Base-by-base conservation (phyloP, 2,329 filamentous ascomycete genomes). In the Aspergillus hiratsukae region DNA sequence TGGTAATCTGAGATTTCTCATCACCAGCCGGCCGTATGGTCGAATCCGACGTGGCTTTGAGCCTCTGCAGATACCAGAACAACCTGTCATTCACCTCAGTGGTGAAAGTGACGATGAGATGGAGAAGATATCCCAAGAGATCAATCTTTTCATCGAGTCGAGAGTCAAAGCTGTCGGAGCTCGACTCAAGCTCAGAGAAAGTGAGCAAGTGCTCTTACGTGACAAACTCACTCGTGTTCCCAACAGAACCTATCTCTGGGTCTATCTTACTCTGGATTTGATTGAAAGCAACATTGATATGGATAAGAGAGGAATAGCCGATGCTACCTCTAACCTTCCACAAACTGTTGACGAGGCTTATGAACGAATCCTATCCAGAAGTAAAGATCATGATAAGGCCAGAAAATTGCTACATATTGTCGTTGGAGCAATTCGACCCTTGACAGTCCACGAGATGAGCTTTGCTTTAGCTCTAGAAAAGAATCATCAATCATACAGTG, bases 171-270 rank as follows among this genome's bases (percentile, higher is more conserved):
- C 61, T 6, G 53, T 53, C 0, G 1, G 54, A 25, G 41, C 6
- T 35, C 43, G 5, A 8, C 1, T 4, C 19, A 23, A 57, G 6
- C 46, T 53, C 23, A 6, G 0, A 5, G 46, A 54, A 1, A 10
- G 19, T 3, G 2, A 58, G 0, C 45, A 58, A 5, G 21, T 19
- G 35, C 3, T 60, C 4, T 48, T 60, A 9, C 3, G 53, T 1
- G 40, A 58, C n/a, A 57, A 28, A 8, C 27, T 28, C 2, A 28
- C 27, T 28, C 27, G 7, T 28, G 27, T 61, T 29, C 40, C 56
- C 6, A 17, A 54, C 31, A 61, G 56, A 4, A 62, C 55, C 1
- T 61, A 62, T 55, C 56, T 61, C 3, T 62, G 48, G 58, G 35
- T 62, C 50, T 11, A 59, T 41, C 17, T 61, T 41, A 52, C 60